Conservation (phyloP, 108 stramenopile species). For the Parmales sp. region DNA sequence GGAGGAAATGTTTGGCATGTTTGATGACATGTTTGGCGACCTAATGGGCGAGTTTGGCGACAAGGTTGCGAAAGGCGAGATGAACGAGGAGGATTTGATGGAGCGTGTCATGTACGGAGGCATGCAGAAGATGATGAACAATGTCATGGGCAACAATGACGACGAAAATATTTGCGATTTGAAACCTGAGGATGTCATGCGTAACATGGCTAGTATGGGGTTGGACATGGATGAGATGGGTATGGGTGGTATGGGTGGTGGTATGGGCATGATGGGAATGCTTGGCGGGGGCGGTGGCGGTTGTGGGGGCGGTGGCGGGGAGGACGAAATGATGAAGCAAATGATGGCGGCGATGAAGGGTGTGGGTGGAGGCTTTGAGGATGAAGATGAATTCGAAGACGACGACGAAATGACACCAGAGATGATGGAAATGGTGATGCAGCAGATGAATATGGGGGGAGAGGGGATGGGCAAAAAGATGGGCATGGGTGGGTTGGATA, state of each 20-base stretch:
- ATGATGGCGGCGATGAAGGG: slow-evolving; percentile 15
- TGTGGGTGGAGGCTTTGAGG: neutral
- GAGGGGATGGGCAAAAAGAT: neutral
- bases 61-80: neutral
- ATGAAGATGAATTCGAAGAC: neutral
- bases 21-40: slow-evolving; percentile 7
- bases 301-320: neutral
- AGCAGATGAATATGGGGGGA: neutral
- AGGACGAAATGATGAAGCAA: neutral
- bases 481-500: neutral
- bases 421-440: neutral
- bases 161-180: neutral
- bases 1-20: slow-evolving; percentile 15
- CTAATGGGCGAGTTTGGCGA: neutral
- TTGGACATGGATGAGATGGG: neutral
- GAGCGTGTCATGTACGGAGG: neutral
- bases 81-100: slow-evolving; percentile 4
- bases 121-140: neutral
- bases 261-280: slow-evolving; percentile 5
- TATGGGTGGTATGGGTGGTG: neutral
- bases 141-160: neutral
- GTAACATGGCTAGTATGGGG: neutral
- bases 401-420: neutral
- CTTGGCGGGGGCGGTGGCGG: neutral
- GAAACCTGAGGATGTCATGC: slow-evolving; percentile 4